Base-by-base conservation (phyloP, 139 green algal species). In the Auxenochlorella protothecoides region DNA sequence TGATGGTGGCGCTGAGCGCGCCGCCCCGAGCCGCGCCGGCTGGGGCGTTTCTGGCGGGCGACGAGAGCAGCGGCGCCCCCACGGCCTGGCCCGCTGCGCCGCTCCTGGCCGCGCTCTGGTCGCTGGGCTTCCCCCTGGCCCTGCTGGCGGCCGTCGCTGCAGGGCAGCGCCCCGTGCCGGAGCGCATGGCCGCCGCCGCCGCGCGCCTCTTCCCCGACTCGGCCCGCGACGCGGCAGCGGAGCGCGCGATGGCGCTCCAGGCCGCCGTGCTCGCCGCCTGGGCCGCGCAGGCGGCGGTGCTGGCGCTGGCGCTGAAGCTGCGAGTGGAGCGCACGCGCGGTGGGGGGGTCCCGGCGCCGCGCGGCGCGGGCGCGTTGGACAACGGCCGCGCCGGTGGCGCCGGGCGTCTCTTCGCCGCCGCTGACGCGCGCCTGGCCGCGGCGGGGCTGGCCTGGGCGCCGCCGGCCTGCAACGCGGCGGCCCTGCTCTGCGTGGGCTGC, bases 301-400 rank as follows among this genome's bases (percentile, higher is more conserved):
- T 98, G 62, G 92, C 93, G 0, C 91, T 98, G 61, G 83, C 85
- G 44, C 76, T 96, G 0, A 98, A 97, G 88, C 85, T 98, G 53
- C 88, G 86, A 60, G 84, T 96, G 69, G 61, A 52, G 68, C 44
- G 60, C 70, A 6, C 60, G 74, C 9, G 71, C 57, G 7, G 65
- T 52, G n/a, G 67, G 68, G 5, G 16, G 59, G 0, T 60, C 66
- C 59, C 59, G 55, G 13, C 59, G 63, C 63, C 55, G 54, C 54
- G n/a, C 51, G 5, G 51, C 54, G 63, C 16, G 27, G n/a, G 66
- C 57, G 53, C 54, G 5, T 6, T 69, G 5, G 55, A 12, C 56
- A 52, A 65, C 27, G 12, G 71, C 53, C 13, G 53, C 70, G 4
- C 55, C 56, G 7, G 69, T 27, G 11, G 66, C 63, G 57, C 54